Base-by-base conservation (phyloP, 2,329 filamentous ascomycete species). In the Aspergillus tamarii region DNA sequence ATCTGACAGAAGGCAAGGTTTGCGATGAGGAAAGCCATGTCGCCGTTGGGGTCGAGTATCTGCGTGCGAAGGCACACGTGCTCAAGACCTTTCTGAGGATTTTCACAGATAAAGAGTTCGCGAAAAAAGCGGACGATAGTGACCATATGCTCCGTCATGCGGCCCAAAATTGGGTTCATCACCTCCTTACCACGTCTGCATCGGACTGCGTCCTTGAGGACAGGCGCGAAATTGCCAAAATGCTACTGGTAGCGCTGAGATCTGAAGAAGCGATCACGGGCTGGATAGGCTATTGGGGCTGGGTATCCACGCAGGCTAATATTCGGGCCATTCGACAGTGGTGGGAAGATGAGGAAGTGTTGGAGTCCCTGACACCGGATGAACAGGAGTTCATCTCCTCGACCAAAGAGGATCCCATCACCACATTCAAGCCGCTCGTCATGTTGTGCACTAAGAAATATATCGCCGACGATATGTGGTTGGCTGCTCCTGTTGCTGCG, bases 1-100 rank as follows among this genome's bases (percentile, higher is more conserved):
- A 64, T 45, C 39, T 57, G 11, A 39, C 12, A 1, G 46, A 70
- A 23, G 63, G 62, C 2, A 71, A 71, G 56, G 56, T 67, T 11
- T 65, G 66, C 30, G 65, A 62, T 10, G 63, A 60, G 12, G 36
- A 65, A 3, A 60, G 43, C 5, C 53, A 50, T 28, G 30, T 64
- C 23, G 41, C 54, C 6, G 57, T 73, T 34, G 71, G 71, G 3
- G 66, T 73, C 3, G 45, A 70, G 46, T 60, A 64, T 39, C 54
- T 48, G 11, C 62, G 65, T 19, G 68, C 70, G 30, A 60, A 59
- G 23, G 61, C 52, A 0, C 64, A 62, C 28, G 52, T 64, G 1
- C 52, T 64, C 3, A 62, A 60, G 30, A 53, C 59, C 3, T 61
- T 55, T 21, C 53, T 66, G 12, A 43, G 26, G 16, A 3, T 62